phyloP scores from a whole-genome alignment of 108 stramenopile genomes.

The Skeletonema costatum region DNA sequence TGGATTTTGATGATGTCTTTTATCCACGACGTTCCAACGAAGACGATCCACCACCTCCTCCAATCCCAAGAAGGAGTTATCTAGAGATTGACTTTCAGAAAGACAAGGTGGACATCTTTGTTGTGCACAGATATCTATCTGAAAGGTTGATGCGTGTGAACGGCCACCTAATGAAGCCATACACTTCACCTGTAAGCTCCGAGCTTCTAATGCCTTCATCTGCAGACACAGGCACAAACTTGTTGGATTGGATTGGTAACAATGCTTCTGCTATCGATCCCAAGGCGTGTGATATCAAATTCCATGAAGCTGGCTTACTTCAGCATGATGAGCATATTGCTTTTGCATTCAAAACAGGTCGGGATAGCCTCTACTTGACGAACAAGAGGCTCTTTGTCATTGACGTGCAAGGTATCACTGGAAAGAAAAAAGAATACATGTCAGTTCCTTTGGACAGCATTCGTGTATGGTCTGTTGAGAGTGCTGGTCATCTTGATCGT shows the following conservation, averaged over 20 bases:
- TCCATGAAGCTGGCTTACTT: constrained; percentile 57
- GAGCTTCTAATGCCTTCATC: constrained; percentile 34
- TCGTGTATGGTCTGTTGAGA: constrained; percentile 61
- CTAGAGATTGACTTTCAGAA: constrained; percentile 78
- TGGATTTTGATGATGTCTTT: constrained; percentile 62
- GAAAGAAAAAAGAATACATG: constrained; percentile 61
- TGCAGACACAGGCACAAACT: constrained; percentile 34
- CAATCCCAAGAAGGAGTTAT: constrained; percentile 44
- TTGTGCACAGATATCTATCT: constrained; percentile 60
- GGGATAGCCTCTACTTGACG: constrained; percentile 59
- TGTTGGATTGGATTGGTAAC: constrained; percentile 58
- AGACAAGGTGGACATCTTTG: constrained; percentile 61
- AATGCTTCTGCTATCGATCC: constrained; percentile 64
- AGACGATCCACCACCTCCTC: constrained; percentile 62
- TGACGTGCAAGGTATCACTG: constrained; percentile 58
- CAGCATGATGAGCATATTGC: constrained; percentile 63
- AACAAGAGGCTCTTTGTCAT: constrained; percentile 48
- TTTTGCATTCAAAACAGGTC: constrained; percentile 72
- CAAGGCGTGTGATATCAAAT: constrained; percentile 38
- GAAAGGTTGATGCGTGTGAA: constrained; percentile 46
- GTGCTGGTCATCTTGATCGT: constrained; percentile 68
- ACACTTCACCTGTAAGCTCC: constrained; percentile 29
- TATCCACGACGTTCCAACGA: constrained; percentile 43
- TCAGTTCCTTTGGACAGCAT: constrained; percentile 56
- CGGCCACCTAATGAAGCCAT: constrained; percentile 34